A percentile compares a stretch with the other conserved stretches of the same genome.
Conservation (phyloP, 768 basidiomycete genomes). For the Lentinula guzmanii region DNA sequence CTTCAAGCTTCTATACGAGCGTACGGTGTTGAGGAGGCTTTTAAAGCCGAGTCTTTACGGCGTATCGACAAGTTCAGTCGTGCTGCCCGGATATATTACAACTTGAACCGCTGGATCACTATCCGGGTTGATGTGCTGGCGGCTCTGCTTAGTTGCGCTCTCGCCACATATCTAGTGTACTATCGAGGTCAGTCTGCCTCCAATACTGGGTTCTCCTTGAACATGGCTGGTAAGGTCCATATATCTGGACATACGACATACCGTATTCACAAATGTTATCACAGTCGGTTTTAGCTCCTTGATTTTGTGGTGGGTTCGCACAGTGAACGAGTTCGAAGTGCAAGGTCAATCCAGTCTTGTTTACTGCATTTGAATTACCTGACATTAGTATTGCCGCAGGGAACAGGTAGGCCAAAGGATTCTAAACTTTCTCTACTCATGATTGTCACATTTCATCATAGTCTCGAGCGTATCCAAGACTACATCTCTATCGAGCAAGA, state of each 20-base stretch:
- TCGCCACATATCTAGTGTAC: conserved; percentile 36
- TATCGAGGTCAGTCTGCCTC: conserved; percentile 19
- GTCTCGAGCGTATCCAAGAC: conserved; percentile 13
- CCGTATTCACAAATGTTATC: neutral
- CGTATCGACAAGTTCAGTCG: conserved; percentile 30
- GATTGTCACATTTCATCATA: neutral
- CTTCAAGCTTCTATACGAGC: conserved; percentile 12
- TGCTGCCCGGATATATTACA: conserved; percentile 27
- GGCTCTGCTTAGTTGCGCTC: conserved; percentile 31
- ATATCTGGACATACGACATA: neutral
- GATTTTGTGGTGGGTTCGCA: conserved; percentile 15
- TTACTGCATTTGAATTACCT: neutral
- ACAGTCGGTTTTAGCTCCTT: conserved; percentile 10
- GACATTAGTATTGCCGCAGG: neutral
- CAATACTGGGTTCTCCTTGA: conserved; percentile 30
- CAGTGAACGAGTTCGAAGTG: conserved; percentile 20
- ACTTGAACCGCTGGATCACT: conserved; percentile 20
- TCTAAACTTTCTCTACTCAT: neutral
- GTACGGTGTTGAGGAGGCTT: conserved; percentile 10
- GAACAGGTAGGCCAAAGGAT: conserved; percentile 4
- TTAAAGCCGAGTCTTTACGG: conserved; percentile 5
- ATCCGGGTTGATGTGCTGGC: conserved; percentile 38
- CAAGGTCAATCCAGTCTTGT: conserved; percentile 7
- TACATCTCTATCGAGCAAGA: conserved; percentile 42
- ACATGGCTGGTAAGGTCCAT: conserved; percentile 22